Evolutionary conservation across 1,139 yeast genomes (phyloP), one percentile per base, ranked within the genome.

Genomic region (Candida buenavistaensis): DNA sequence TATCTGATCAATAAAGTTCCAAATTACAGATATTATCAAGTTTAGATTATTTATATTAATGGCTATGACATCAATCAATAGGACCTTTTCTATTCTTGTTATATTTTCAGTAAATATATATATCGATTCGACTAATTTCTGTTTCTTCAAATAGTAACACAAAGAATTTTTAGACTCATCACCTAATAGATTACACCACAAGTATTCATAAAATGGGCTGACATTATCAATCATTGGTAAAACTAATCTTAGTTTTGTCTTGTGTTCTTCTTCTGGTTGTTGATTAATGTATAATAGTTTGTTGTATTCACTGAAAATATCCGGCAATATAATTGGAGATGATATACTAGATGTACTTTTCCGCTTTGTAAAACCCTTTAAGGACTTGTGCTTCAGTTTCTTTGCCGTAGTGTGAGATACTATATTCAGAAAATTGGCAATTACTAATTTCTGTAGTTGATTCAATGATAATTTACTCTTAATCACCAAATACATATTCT

Each of bases 381-480:
- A 22, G 5, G 32, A 20, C 14, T 19, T 20, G 13, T 21, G 12
- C 19, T n/a, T 20, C n/a, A 14, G 16, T 12, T 9, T 27, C 5
- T 7, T 13, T 8, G 24, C 14, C 13, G 14, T 22, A 2, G 6
- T 14, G 26, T 26, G 7, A 7, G 9, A n/a, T 10, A 22, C 24
- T 19, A 43, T 39, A 28, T 49, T 57, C 23, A 57, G 52, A 48
- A 81, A 80, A 38, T 63, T 54, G 1, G 57, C 29, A 2, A 64
- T 30, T 0, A 78, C 80, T 13, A 78, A 40, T 46, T 76, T 81
- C 34, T 73, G 76, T 26, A 83, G 52, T 23, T 61, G 55, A 42
- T 79, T 78, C 27, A 81, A 46, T 0, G 89, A 78, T 39, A 80
- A 82, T 0, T 87, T 79, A 0, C 89, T 82, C 45, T 73, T 67